Evolutionary conservation across 495 filamentous ascomycete genomes (phyloP).

Genomic region (Podospora tetraspora): DNA sequence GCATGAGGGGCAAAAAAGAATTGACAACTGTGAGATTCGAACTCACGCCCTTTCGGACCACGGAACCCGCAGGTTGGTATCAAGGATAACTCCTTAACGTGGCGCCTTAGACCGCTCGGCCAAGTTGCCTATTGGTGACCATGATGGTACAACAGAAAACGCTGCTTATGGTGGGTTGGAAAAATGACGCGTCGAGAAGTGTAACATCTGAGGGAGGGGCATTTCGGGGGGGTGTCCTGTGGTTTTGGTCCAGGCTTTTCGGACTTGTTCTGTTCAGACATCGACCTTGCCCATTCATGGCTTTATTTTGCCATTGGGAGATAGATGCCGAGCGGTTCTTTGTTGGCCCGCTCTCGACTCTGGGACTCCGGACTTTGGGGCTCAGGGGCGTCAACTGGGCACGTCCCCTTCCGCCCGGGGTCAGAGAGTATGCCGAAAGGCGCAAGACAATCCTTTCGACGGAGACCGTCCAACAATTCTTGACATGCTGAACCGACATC

Average conservation of each 20-base stretch:
- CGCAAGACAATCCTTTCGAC: background rate
- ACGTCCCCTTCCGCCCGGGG: no score
- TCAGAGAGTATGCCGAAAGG: background rate
- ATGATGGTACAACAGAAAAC: background rate
- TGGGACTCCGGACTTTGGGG: no score
- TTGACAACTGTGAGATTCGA: constrained; percentile 5
- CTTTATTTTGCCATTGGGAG: no score
- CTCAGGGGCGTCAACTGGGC: no score
- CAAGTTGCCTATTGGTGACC: background rate
- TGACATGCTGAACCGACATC: no score
- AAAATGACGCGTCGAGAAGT: background rate
- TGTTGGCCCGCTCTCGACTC: no score
- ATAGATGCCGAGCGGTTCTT: no score
- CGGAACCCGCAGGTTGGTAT: background rate
- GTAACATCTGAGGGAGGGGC: no score
- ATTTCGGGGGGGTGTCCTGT: no score
- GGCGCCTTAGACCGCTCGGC: constrained; percentile 10
- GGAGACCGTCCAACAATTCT: background rate
- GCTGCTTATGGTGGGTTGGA: background rate
- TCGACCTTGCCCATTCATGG: no score
- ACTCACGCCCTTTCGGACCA: constrained; percentile 10
- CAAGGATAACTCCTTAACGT: constrained; percentile 1
- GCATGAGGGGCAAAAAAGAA: background rate
- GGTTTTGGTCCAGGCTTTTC: no score
- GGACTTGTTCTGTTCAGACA: no score